Evolutionary conservation across 179 eudicot species (phyloP), one percentile per base, ranked within the genome.

Genomic region (Camellia oleifera): DNA sequence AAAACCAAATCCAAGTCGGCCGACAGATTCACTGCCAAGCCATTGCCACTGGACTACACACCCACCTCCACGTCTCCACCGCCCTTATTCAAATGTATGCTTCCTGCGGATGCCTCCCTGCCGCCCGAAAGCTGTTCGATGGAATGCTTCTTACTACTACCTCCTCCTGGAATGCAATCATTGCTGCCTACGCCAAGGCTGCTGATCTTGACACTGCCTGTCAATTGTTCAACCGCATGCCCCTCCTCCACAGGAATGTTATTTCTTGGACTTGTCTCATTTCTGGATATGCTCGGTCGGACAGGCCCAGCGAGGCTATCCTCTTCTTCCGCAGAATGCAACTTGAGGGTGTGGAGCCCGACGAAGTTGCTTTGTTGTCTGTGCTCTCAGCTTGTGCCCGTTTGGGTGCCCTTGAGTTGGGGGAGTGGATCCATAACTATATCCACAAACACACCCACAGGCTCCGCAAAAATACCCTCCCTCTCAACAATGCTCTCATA

Each of bases 311-410:
- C 1, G 88, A 89, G 12, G 93, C 93, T n/a, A 75, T 90, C 69
- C 71, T 66, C 65, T 18, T 84, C 32, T 90, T 90, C 77, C 73
- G 57, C 18, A 84, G 83, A 77, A 87, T 90, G 90, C 86, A 68
- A 79, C 64, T 66, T 26, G 85, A 84, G 56, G 84, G 84, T 26
- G 84, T 90, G 61, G 81, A 87, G 82, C 83, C 86, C 3, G 93
- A 90, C 79, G 89, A 80, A 83, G 87, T 90, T 45, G 83, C 86
- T 17, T 44, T 89, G 77, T 50, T 87, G 81, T 83, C 89, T 67
- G 88, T 74, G 53, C 87, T 90, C 74, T 87, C 93, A 12, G 92
- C 93, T 84, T 90, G 93, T 79, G 89, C 90, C 3, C 87, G 82
- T 72, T 81, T 86, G 82, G 93, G 93, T 23, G 86, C 85, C 14